A percentile compares a stretch with the other conserved stretches of the same genome.
phyloP scores from a whole-genome alignment of 306 rosid species.

The Pyrus betulifolia region DNA sequence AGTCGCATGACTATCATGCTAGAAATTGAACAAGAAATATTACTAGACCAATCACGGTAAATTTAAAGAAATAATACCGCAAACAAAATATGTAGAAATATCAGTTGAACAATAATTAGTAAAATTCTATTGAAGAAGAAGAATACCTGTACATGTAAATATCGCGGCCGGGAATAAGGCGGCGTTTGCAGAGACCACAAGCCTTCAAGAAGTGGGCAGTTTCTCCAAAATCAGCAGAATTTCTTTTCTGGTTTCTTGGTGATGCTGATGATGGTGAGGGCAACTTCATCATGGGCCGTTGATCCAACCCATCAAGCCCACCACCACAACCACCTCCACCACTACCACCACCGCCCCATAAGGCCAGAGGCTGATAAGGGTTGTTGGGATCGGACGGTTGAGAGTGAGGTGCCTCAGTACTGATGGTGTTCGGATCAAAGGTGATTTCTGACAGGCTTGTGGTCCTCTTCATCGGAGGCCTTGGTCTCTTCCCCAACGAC shows the following conservation, averaged over 20 bases:
- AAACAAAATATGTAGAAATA: background rate
- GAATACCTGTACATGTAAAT: slow-evolving; percentile 84
- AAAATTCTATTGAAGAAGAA: background rate
- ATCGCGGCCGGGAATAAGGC: slow-evolving; percentile 65
- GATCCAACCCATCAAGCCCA: slow-evolving; percentile 32
- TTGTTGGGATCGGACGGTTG: slow-evolving; percentile 23
- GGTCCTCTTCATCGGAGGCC: slow-evolving; percentile 75
- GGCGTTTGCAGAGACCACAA: slow-evolving; percentile 75
- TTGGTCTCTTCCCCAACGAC: slow-evolving; percentile 79
- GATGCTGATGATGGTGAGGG: slow-evolving; percentile 19
- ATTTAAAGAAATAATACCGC: too few relatives aligned
- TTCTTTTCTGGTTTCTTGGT: slow-evolving; percentile 36
- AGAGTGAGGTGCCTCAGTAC: slow-evolving; percentile 4
- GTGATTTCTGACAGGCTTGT: slow-evolving; percentile 76
- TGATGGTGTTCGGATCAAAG: slow-evolving; percentile 48
- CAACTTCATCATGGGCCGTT: slow-evolving; percentile 15
- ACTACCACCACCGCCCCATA: background rate
- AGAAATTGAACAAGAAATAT: background rate
- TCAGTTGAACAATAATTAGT: background rate
- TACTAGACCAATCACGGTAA: background rate
- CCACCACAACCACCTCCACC: slow-evolving; percentile 6
- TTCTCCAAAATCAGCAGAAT: slow-evolving; percentile 31
- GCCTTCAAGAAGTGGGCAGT: slow-evolving; percentile 51
- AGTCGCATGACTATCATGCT: background rate
- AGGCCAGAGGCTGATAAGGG: background rate